Conservation (phyloP, 2,329 filamentous ascomycete genomes). For the Triangularia setosa region DNA sequence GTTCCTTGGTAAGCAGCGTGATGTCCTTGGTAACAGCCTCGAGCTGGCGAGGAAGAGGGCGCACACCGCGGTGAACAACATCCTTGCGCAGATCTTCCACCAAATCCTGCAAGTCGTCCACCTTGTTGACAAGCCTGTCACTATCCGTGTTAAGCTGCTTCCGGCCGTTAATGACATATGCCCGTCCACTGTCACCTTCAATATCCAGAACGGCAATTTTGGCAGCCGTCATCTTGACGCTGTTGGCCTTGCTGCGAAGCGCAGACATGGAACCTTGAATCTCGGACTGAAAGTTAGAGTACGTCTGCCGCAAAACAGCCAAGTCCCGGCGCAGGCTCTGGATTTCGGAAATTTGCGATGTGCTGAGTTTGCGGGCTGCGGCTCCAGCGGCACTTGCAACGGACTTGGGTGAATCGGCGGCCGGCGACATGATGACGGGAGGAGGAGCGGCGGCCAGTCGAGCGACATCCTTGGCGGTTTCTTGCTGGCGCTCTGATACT, state of each 20-base stretch:
- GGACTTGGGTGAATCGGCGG: constrained; percentile 46
- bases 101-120: constrained; percentile 95
- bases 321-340: constrained; percentile 82
- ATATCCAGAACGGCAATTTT: constrained; percentile 68
- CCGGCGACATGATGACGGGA: constrained; percentile 34
- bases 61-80: constrained; percentile 87
- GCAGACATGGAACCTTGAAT: constrained; percentile 82
- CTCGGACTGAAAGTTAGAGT: constrained; percentile 84
- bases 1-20: constrained; percentile 71
- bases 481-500: constrained; percentile 86
- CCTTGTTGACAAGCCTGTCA: constrained; percentile 82
- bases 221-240: constrained; percentile 71
- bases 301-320: constrained; percentile 87
- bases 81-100: constrained; percentile 97
- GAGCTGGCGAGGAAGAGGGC: constrained; percentile 83
- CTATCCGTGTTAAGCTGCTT: constrained; percentile 84
- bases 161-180: constrained; percentile 81
- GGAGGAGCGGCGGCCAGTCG: constrained; percentile 46
- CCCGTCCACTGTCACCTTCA: constrained; percentile 74
- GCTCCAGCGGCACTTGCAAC: constrained; percentile 18
- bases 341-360: constrained; percentile 69
- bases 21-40: constrained; percentile 89
- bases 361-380: constrained; percentile 42
- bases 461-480: constrained; percentile 83
- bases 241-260: constrained; percentile 75